phyloP scores from a whole-genome alignment of 2,329 filamentous ascomycete species.

The Trichoderma arundinaceum region DNA sequence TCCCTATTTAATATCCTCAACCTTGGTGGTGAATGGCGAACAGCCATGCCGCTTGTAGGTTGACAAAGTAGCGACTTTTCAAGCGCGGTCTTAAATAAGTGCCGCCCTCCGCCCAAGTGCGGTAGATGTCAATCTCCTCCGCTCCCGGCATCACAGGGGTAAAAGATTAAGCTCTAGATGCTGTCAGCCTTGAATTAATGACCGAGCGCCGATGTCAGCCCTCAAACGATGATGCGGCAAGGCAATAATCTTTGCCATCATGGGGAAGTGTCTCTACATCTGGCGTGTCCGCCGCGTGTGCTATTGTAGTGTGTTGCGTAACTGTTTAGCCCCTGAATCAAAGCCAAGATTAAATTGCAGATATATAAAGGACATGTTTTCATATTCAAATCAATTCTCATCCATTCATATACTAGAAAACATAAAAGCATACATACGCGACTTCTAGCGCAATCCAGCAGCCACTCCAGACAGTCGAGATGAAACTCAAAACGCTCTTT shows the following conservation, averaged over 20 bases:
- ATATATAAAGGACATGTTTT: too few relatives aligned
- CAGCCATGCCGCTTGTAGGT: background rate
- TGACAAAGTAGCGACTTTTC: background rate
- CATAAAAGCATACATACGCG: too few relatives aligned
- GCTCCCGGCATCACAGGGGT: background rate
- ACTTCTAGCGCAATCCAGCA: background rate
- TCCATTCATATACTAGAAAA: too few relatives aligned
- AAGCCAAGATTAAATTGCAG: too few relatives aligned
- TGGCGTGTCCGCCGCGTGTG: background rate
- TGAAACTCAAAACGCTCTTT: background rate
- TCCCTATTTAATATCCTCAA: background rate
- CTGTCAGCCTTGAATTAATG: background rate
- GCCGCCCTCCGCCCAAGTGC: background rate
- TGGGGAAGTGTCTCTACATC: background rate
- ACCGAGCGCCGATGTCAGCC: constrained; percentile 3
- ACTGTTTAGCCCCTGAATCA: background rate
- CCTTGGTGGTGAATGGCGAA: background rate
- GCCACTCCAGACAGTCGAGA: background rate
- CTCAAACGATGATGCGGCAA: too few relatives aligned
- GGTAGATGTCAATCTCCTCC: background rate
- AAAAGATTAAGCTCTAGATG: background rate
- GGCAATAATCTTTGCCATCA: background rate
- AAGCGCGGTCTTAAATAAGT: constrained; percentile 6
- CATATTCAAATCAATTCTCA: background rate
- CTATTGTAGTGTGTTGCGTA: background rate